phyloP scores from a whole-genome alignment of 768 basidiomycete genomes.

The Hericium coralloides region DNA sequence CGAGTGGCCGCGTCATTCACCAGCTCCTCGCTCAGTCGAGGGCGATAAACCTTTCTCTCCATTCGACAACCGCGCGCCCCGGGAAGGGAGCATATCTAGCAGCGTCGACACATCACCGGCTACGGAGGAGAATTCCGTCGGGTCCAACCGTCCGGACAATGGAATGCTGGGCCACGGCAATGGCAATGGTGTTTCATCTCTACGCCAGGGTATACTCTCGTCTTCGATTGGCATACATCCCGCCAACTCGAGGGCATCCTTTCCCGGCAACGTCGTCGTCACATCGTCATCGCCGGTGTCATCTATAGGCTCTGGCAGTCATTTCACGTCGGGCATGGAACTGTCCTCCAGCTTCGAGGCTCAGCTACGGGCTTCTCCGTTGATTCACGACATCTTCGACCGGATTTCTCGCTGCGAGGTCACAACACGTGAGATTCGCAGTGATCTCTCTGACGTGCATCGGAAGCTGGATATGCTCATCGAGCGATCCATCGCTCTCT shows the following conservation, averaged over 20 bases:
- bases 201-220: slow-evolving; percentile 7
- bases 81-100: slow-evolving; percentile 10
- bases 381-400: slow-evolving; percentile 69
- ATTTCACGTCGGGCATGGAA: slow-evolving; percentile 42
- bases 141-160: slow-evolving; percentile 3
- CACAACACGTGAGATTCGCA: slow-evolving; percentile 61
- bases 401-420: slow-evolving; percentile 66
- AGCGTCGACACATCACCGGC: slow-evolving; percentile 11
- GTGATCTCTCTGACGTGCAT: slow-evolving; percentile 63
- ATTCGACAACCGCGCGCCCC: slow-evolving; percentile 10
- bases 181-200: slow-evolving; percentile 4
- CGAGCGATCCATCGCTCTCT: slow-evolving; percentile 47
- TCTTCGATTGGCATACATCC: slow-evolving; percentile 14
- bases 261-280: slow-evolving; percentile 37
- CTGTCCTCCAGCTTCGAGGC: slow-evolving; percentile 48
- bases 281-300: slow-evolving; percentile 71
- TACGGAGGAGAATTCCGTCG: slow-evolving; percentile 2
- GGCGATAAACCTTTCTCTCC: slow-evolving; percentile 21
- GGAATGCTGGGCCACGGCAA: slow-evolving; percentile 4
- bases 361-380: slow-evolving; percentile 67
- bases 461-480: slow-evolving; percentile 72
- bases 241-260: slow-evolving; percentile 27
- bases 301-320: slow-evolving; percentile 67
- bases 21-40: slow-evolving; percentile 9
- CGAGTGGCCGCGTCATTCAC: slow-evolving; percentile 17